Conservation (phyloP, 2,329 filamentous ascomycete species). For the Decorospora gaudefroyi region DNA sequence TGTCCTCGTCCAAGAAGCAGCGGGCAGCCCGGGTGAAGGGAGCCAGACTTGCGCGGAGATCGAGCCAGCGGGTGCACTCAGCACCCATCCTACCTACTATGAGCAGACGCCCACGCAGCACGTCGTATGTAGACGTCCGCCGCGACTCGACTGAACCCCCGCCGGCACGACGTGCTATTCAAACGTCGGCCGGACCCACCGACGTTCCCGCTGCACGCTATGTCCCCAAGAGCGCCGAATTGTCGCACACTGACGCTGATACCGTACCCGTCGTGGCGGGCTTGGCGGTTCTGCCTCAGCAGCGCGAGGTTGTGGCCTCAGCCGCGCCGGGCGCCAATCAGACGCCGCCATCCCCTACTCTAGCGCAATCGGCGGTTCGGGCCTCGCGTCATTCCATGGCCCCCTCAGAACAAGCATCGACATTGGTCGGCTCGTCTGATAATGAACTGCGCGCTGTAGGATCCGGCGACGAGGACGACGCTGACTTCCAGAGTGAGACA, state of each 20-base stretch:
- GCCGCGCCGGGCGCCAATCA: conserved; percentile 41
- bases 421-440: conserved; percentile 68
- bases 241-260: conserved; percentile 25
- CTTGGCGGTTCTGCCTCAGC: conserved; percentile 41
- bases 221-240: conserved; percentile 12
- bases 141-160: conserved; percentile 45
- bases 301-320: conserved; percentile 38
- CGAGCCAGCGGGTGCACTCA: conserved; percentile 42
- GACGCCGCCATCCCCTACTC: conserved; percentile 41
- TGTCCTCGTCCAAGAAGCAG: conserved; percentile 49
- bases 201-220: conserved; percentile 16
- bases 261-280: conserved; percentile 26
- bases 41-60: conserved; percentile 34
- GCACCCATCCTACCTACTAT: conserved; percentile 45
- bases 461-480: conserved; percentile 76
- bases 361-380: conserved; percentile 46
- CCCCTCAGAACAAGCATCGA: conserved; percentile 65
- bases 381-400: conserved; percentile 60
- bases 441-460: conserved; percentile 66
- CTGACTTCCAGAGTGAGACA: conserved; percentile 77
- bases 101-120: conserved; percentile 46
- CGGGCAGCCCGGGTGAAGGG: conserved; percentile 35
- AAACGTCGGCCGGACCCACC: conserved; percentile 32
- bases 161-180: conserved; percentile 37
- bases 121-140: conserved; percentile 45